Percentiles rank a stretch among this genome's conserved stretches.
phyloP scores from a whole-genome alignment of 257 asterid species.

The Penstemon eatonii region DNA sequence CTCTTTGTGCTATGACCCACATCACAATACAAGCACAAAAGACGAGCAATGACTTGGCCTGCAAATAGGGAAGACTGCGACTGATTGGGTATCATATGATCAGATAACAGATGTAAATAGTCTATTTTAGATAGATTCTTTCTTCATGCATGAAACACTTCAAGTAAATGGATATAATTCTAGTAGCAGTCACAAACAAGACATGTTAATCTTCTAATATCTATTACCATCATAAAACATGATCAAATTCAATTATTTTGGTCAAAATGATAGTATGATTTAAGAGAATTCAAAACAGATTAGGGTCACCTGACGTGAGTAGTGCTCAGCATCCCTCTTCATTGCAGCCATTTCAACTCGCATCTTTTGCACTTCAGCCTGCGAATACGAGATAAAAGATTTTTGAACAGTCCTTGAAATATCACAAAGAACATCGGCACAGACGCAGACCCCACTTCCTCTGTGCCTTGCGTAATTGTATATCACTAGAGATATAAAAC shows the following conservation, averaged over 20 bases:
- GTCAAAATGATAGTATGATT: neutral
- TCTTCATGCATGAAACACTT: slow-evolving; percentile 15
- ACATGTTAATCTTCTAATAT: slow-evolving; percentile 1
- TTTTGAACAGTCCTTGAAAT: slow-evolving; percentile 20
- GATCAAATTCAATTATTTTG: neutral
- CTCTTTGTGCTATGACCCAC: neutral
- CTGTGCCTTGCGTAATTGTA: slow-evolving; percentile 19
- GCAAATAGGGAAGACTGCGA: neutral
- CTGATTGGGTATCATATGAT: neutral
- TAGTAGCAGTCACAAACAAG: slow-evolving; percentile 8
- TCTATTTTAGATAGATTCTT: neutral
- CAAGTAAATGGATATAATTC: slow-evolving; percentile 2
- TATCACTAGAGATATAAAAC: slow-evolving; percentile 12
- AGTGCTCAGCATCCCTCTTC: slow-evolving; percentile 99
- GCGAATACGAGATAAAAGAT: slow-evolving; percentile 25
- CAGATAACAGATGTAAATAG: slow-evolving; percentile 1
- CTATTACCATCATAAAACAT: neutral
- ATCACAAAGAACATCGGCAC: slow-evolving; percentile 23
- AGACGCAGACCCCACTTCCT: slow-evolving; percentile 16
- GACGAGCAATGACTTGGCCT: slow-evolving; percentile 7
- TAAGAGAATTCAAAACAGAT: slow-evolving; percentile 22
- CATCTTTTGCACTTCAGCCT: slow-evolving; percentile 98
- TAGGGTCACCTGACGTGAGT: slow-evolving; percentile 81
- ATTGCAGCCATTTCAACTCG: slow-evolving; percentile 98
- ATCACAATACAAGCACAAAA: slow-evolving; percentile 17